Percentiles rank a stretch among this genome's conserved stretches.
Evolutionary conservation across 2,329 filamentous ascomycete species (phyloP).

Genomic region (Colletotrichum eleusines): DNA sequence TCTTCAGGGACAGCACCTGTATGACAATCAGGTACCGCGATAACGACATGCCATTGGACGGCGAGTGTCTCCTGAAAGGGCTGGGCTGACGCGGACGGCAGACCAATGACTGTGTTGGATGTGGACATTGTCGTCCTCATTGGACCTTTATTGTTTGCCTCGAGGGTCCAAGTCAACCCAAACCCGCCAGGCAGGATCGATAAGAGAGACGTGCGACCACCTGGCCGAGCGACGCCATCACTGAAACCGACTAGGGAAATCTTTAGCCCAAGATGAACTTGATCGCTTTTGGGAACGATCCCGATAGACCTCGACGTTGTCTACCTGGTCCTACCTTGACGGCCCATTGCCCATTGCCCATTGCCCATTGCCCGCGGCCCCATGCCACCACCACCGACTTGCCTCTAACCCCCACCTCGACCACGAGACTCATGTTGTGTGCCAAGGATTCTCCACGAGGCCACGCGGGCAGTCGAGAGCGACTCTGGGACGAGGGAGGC

Average conservation of each 20-base stretch:
- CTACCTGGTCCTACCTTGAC: constrained; percentile 38
- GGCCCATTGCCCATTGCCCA: constrained; percentile 17
- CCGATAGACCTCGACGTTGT: background rate
- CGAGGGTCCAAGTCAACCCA: background rate
- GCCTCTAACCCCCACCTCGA: background rate
- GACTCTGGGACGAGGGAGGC: background rate
- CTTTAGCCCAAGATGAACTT: background rate
- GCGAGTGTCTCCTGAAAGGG: background rate
- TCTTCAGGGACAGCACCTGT: constrained; percentile 28
- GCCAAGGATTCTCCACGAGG: too few relatives aligned
- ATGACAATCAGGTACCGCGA: constrained; percentile 17
- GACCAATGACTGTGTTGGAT: background rate
- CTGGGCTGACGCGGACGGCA: constrained; percentile 1
- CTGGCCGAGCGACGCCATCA: background rate
- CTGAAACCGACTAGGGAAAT: background rate
- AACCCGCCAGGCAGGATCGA: background rate
- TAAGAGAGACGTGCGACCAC: background rate
- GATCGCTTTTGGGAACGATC: background rate
- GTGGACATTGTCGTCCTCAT: constrained; percentile 12
- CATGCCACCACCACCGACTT: background rate
- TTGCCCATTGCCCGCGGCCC: constrained; percentile 14
- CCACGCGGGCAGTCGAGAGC: background rate
- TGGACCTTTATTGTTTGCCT: constrained; percentile 7
- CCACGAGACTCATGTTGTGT: background rate
- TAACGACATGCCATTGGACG: constrained; percentile 19